Evolutionary conservation across 345 rosid species (phyloP), one percentile per base, ranked within the genome.

Genomic region (Eucalyptus tenuipes): DNA sequence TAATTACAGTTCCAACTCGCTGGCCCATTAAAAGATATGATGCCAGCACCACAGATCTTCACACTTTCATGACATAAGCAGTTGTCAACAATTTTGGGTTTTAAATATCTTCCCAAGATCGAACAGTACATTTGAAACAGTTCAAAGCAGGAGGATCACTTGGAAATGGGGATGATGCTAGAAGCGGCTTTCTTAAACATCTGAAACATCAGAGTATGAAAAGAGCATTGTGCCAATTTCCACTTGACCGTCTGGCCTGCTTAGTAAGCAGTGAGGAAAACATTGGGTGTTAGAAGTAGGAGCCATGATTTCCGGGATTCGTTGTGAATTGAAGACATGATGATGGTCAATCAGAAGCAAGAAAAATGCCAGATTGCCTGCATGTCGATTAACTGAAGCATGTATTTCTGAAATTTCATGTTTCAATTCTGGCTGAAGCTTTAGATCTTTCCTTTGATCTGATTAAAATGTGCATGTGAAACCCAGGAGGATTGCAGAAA

Each of bases 401-500:
- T 75, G 47, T 40, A 10, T 75, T 75, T 75, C 84, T 75, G 84
- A 75, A 40, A 75, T 75, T 75, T 75, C 47, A 20, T 20, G 84
- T 75, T 20, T 40, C 29, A 22, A 75, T 75, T 75, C 84, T 44
- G 25, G 84, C 47, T 75, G 84, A 22, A 75, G 42, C 29, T 75
- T 75, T 40, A 75, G 84, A 75, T 12, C 84, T 61, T 53, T 49
- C 55, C 55, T 61, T 31, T 57, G 37, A 86, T 90, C 82, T 90
- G 31, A 91, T 89, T 57, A 50, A 49, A 75, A 87, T 68, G 37
- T 90, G 49, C 88, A 84, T 86, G 86, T 88, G 81, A 86, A 87
- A 90, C 27, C 48, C 93, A 98, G 99, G 93, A 94, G 98, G 94
- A 98, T 98, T 82, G 98, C 95, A 44, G 92, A 92, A 87, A 93